Percentiles rank a stretch among this genome's conserved stretches.
Evolutionary conservation across 441 rosid species (phyloP).

Genomic region (Melastoma candidum): DNA sequence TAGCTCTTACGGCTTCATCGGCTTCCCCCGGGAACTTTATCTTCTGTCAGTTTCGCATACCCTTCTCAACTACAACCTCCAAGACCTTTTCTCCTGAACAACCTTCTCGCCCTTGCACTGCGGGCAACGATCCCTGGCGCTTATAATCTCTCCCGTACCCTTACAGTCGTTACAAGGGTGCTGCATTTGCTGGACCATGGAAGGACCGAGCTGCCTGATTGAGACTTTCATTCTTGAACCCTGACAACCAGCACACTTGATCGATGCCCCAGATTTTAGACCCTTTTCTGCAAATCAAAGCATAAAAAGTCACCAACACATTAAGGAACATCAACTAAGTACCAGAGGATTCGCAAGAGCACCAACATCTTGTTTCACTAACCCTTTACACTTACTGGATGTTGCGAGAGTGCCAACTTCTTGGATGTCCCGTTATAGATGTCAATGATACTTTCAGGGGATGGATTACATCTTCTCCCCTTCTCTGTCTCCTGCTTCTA

Average conservation of each 20-base stretch:
- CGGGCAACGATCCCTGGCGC: constrained; percentile 77
- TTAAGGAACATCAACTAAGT: too few species aligned
- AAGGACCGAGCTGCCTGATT: constrained; percentile 81
- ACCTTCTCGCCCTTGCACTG: constrained; percentile 96
- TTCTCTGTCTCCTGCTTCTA: constrained; percentile 76
- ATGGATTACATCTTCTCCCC: constrained; percentile 85
- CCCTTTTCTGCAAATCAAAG: constrained; percentile 53
- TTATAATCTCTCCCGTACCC: constrained; percentile 91
- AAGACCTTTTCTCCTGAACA: constrained; percentile 79
- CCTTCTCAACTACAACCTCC: constrained; percentile 91
- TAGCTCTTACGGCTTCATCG: constrained; percentile 63
- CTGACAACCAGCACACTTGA: constrained; percentile 80
- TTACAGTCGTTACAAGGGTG: constrained; percentile 89
- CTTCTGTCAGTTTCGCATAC: constrained; percentile 88
- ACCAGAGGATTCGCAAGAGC: background rate
- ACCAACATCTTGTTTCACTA: constrained; percentile 10
- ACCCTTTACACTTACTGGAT: constrained; percentile 82
- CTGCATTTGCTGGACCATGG: constrained; percentile 98
- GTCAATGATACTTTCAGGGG: constrained; percentile 72
- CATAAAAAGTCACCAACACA: too few species aligned
- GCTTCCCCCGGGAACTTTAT: constrained; percentile 94
- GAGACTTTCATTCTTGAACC: constrained; percentile 92
- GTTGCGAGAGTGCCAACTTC: constrained; percentile 71
- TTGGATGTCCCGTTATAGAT: constrained; percentile 70
- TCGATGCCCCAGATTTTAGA: constrained; percentile 84